These are phyloP conservation scores for Hypoxylon fragiforme DNA, from an alignment of 495 filamentous ascomycete species.

Conservation along the genomic window DNA sequence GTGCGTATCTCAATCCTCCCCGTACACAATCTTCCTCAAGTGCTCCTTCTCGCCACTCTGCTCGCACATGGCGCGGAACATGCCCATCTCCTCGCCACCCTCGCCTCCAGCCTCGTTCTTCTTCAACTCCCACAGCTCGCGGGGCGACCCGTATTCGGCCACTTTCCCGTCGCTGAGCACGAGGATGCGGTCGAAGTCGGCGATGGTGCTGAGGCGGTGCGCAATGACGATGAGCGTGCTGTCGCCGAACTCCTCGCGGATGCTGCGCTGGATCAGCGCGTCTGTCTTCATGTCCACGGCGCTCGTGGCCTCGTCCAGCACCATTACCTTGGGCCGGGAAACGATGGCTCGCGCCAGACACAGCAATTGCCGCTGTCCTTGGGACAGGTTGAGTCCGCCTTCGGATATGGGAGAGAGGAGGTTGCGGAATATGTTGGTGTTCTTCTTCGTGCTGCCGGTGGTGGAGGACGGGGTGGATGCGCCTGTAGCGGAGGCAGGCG, in stretches of 20 bases:
- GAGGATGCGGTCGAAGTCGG: conserved; percentile 82
- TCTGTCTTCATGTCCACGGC: conserved; percentile 90
- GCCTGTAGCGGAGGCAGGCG: conserved; percentile 15
- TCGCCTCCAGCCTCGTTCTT: conserved; percentile 52
- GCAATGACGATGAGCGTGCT: conserved; percentile 87
- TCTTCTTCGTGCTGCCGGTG: conserved; percentile 39
- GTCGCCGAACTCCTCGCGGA: conserved; percentile 75
- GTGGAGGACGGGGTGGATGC: conserved; percentile 32
- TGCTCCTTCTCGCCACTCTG: conserved; percentile 71
- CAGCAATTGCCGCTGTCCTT: conserved; percentile 86
- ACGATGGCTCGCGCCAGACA: conserved; percentile 88
- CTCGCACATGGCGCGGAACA: conserved; percentile 74
- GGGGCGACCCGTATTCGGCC: conserved; percentile 72
- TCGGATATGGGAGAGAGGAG: conserved; percentile 68
- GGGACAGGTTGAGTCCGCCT: conserved; percentile 79
- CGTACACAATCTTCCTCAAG: conserved; percentile 59
- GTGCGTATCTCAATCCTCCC: conserved; percentile 37
- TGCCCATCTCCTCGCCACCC: conserved; percentile 41
- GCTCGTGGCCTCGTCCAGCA: conserved; percentile 87
- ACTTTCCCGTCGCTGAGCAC: conserved; percentile 77
- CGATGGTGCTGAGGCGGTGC: conserved; percentile 83
- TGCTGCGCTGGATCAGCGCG: conserved; percentile 76
- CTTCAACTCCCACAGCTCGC: conserved; percentile 63
- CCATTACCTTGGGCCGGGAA: conserved; percentile 76
- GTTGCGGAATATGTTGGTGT: conserved; percentile 65